phyloP scores from a whole-genome alignment of 306 rosid species.

The Chamaecrista fasciculata region DNA sequence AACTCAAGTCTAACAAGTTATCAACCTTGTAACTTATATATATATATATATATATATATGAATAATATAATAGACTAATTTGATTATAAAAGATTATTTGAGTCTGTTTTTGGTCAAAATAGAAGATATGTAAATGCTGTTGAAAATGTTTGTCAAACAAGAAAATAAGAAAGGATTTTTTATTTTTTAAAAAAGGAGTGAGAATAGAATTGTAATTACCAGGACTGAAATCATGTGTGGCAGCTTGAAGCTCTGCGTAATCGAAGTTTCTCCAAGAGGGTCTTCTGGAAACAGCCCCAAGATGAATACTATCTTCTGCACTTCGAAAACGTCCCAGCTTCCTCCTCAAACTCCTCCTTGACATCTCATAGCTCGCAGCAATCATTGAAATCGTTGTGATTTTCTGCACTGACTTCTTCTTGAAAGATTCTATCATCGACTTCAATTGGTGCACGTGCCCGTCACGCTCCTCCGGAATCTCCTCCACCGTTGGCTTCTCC shows the following conservation, averaged over 20 bases:
- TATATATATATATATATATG: no score
- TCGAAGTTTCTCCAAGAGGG: slow-evolving; percentile 88
- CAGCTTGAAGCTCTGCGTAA: slow-evolving; percentile 59
- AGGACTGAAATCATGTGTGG: slow-evolving; percentile 60
- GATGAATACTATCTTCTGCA: slow-evolving; percentile 46
- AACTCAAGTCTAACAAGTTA: no score
- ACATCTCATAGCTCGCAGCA: slow-evolving; percentile 42
- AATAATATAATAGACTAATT: no score
- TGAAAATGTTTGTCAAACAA: no score
- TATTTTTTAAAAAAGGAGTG: no score
- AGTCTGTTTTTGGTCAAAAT: no score
- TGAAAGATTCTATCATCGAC: slow-evolving; percentile 55
- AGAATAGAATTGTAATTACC: slow-evolving; percentile 38
- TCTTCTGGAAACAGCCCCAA: slow-evolving; percentile 45
- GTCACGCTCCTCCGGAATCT: slow-evolving; percentile 1
- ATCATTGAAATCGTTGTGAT: slow-evolving; percentile 60
- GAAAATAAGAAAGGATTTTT: no score
- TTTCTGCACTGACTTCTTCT: slow-evolving; percentile 49
- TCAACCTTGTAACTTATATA: no score
- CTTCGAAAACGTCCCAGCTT: slow-evolving; percentile 57
- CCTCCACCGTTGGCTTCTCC: slow-evolving; percentile 25
- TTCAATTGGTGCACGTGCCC: slow-evolving; percentile 46
- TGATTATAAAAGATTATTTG: no score
- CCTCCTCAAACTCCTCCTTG: slow-evolving; percentile 44
- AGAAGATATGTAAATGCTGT: no score